Evolutionary conservation across 768 basidiomycete genomes (phyloP).

Genomic region (Phaeotremella skinneri): DNA sequence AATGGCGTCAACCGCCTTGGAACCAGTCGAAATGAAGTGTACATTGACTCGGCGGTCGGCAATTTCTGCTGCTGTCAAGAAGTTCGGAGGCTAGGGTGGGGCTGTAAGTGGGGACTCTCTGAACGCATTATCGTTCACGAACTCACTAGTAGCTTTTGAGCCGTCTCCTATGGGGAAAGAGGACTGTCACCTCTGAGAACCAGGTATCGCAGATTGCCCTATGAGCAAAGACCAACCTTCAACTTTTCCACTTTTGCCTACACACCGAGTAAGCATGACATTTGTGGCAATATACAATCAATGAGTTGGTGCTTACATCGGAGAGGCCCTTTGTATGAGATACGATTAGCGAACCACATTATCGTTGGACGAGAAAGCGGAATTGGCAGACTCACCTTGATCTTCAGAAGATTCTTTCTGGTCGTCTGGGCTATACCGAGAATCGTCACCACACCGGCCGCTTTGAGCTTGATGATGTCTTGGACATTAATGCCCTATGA

Average conservation of each 20-base stretch:
- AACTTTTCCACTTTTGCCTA: slow-evolving; percentile 90
- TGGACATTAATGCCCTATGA: slow-evolving; percentile 89
- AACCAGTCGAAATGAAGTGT: slow-evolving; percentile 81
- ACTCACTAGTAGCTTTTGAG: slow-evolving; percentile 75
- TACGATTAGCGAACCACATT: no score
- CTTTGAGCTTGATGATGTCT: slow-evolving; percentile 92
- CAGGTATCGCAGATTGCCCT: background rate
- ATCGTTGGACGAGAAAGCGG: slow-evolving; percentile 7
- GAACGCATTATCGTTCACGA: background rate
- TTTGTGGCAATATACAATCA: background rate
- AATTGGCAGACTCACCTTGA: slow-evolving; percentile 65
- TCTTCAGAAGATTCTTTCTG: slow-evolving; percentile 81
- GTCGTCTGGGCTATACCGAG: slow-evolving; percentile 78
- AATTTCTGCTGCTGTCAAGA: slow-evolving; percentile 87
- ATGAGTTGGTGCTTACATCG: slow-evolving; percentile 64
- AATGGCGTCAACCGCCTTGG: slow-evolving; percentile 82
- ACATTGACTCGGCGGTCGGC: slow-evolving; percentile 66
- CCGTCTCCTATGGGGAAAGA: no score
- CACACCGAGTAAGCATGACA: no score
- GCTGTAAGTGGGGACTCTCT: background rate
- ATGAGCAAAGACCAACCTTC: slow-evolving; percentile 58
- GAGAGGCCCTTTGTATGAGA: slow-evolving; percentile 79
- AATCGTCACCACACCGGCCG: slow-evolving; percentile 49
- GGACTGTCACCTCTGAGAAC: slow-evolving; percentile 3
- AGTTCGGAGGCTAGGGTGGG: slow-evolving; percentile 73